Evolutionary conservation across 1,284 basidiomycete genomes (phyloP).

Genomic region (Athelia psychrophila): DNA sequence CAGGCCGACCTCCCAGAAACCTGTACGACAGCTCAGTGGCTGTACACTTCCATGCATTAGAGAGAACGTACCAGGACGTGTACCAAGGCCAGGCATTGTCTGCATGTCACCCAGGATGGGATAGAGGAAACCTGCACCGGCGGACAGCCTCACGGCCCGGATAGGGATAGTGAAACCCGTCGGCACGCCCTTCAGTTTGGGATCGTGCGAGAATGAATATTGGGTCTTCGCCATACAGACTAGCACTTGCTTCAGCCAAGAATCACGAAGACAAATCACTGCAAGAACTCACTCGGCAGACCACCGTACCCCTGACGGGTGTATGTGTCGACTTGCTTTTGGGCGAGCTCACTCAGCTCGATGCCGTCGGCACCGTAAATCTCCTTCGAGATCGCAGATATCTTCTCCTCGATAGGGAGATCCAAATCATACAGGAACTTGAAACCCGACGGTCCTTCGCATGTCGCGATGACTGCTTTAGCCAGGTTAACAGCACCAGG

Average conservation of each 20-base stretch:
- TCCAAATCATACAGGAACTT: slow-evolving; percentile 90
- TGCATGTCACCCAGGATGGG: slow-evolving; percentile 94
- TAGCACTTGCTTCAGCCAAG: slow-evolving; percentile 23
- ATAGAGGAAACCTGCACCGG: slow-evolving; percentile 95
- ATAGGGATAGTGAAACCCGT: slow-evolving; percentile 92
- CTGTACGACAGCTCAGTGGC: slow-evolving; percentile 25
- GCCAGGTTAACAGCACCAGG: slow-evolving; percentile 86
- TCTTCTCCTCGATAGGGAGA: slow-evolving; percentile 85
- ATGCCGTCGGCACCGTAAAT: slow-evolving; percentile 93
- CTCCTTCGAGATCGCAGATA: slow-evolving; percentile 81
- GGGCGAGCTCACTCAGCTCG: slow-evolving; percentile 78
- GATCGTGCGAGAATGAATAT: slow-evolving; percentile 93
- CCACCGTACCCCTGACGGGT: slow-evolving; percentile 85
- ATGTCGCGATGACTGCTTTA: slow-evolving; percentile 82
- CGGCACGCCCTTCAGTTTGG: slow-evolving; percentile 88
- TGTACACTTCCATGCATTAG: not conserved
- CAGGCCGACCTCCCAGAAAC: slow-evolving; percentile 88
- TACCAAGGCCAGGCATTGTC: slow-evolving; percentile 96
- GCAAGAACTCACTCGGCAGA: slow-evolving; percentile 75
- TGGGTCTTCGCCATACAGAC: slow-evolving; percentile 99
- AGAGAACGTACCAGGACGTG: slow-evolving; percentile 71
- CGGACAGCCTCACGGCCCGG: slow-evolving; percentile 84
- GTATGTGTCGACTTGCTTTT: slow-evolving; percentile 89
- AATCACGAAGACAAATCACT: slow-evolving; percentile 4
- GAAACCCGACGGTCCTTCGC: slow-evolving; percentile 83